phyloP scores from a whole-genome alignment of 1,284 basidiomycete species.

The Papiliotrema laurentii region DNA sequence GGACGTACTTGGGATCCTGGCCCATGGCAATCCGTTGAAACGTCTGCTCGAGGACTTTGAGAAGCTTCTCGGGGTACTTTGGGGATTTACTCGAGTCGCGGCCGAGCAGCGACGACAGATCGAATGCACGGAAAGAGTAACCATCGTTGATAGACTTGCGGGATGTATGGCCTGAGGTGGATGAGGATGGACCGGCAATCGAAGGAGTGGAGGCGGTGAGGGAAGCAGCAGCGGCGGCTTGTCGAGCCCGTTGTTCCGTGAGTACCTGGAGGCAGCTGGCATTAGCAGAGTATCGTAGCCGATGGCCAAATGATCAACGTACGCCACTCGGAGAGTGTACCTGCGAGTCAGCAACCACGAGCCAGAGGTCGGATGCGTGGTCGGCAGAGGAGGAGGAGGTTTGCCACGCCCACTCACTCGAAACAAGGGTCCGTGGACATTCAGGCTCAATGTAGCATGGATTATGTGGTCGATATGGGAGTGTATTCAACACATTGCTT shows the following conservation, averaged over 20 bases:
- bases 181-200: constrained; percentile 3
- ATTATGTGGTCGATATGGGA: background rate
- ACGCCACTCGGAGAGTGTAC: constrained; percentile 37
- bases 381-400: no score
- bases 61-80: constrained; percentile 85
- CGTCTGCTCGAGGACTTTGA: constrained; percentile 80
- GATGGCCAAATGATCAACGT: constrained; percentile 8
- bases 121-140: constrained; percentile 30
- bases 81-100: constrained; percentile 58
- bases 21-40: constrained; percentile 88
- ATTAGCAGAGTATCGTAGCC: no score
- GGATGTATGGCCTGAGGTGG: constrained; percentile 1
- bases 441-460: background rate
- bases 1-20: constrained; percentile 71
- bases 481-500: no score
- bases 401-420: constrained; percentile 11
- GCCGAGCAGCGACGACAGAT: constrained; percentile 32
- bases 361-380: background rate
- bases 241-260: constrained; percentile 14
- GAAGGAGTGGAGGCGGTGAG: no score
- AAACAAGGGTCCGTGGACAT: constrained; percentile 3
- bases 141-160: constrained; percentile 8
- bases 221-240: constrained; percentile 8
- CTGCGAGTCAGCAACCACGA: constrained; percentile 11
- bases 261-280: constrained; percentile 26